Base-by-base conservation (phyloP, 441 rosid species). In the Populus trichocarpa region DNA sequence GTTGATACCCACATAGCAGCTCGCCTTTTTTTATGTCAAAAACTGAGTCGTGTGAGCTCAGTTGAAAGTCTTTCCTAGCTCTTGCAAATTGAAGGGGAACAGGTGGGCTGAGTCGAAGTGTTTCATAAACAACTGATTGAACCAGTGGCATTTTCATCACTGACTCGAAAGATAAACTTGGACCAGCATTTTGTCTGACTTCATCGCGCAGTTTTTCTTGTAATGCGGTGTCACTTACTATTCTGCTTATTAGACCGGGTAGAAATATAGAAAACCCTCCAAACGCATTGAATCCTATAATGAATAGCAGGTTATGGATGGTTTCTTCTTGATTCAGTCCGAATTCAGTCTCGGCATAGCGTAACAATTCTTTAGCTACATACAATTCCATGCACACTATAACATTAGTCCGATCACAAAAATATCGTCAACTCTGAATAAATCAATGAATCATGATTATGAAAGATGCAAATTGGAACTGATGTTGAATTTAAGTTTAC, bases 191-290 rank as follows among this genome's bases (percentile, higher is more conserved):
- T 42, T 75, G 80, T 67, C 89, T 84, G 38, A 88, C 97, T 66
- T 95, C 97, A 53, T 85, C 36, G 67, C 88, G 81, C 46, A 95
- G 65, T 75, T 66, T 88, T 30, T 86, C 88, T 77, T 93, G 97
- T 28, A 95, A 80, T 38, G 91, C 65, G 30, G 80, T 69, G 69
- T 95, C 97, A 26, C 80, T 84, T 0, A 77, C 78, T 35, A 93
- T 78, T 30, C 8, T 25, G 1, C 30, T 70, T 26, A 95, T 14
- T 5, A 95, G 70, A 3, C 70, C 25, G 0, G 93, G 93, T 67
- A 91, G 72, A 18, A 93, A 91, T 36, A 90, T 14, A 11, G 95
- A 86, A 84, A 95, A 95, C 50, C 98, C 98, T 67, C 97, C 97
- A 32, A 67, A 93, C 6, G 97, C 90, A 66, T 93, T 95, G 80